Base-by-base conservation (phyloP, 2,329 filamentous ascomycete genomes). In the Beauveria australis region DNA sequence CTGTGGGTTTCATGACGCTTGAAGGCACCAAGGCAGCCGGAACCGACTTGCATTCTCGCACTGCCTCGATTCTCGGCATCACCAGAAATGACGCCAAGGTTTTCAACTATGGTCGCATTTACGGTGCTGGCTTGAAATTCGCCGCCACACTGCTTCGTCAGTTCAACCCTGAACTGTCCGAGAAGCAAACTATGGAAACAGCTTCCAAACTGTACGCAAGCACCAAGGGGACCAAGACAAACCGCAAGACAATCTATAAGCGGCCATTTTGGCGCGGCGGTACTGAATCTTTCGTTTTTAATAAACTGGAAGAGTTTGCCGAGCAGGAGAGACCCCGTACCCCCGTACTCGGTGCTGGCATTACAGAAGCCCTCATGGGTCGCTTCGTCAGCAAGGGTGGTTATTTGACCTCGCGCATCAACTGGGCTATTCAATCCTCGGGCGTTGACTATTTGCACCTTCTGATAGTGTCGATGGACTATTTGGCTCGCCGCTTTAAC, bases 21-120 rank as follows among this genome's bases (percentile, higher is more conserved):
- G 95, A 99, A 76, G 93, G 94, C 16, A 94, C 91, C 54, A 97
- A 99, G 75, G 87, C 91, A 6, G 91, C 90, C 3, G 93, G 93
- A 4, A 99, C 93, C 0, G 93, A 99, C 73, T 76, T 97, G 60
- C 93, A 99, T 74, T 97, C 92, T 7, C 89, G 93, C 37, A 99
- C 94, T 30, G 95, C 94, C 1, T 81, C 83, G 6, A 99, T 99
- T 61, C 75, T 99, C 2, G 93, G 92, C 7, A 99, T 99, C 63
- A 95, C 91, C 2, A 84, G 94, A 63, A 97, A 97, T 68, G 87
- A 97, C 69, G 94, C 94, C 62, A 99, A 99, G 71, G 86, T 99
- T 1, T 99, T 99, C 80, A 99, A 99, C 72, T 99, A 99, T 68
- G 95, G 95, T 8, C 90, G 95, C 46, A 99, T 99, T 53, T 99